Percentiles rank a stretch among this genome's conserved stretches.
These are phyloP conservation scores for Globisporangium splendens DNA, from an alignment of 352 stramenopile genomes.

Conservation along the genomic window DNA sequence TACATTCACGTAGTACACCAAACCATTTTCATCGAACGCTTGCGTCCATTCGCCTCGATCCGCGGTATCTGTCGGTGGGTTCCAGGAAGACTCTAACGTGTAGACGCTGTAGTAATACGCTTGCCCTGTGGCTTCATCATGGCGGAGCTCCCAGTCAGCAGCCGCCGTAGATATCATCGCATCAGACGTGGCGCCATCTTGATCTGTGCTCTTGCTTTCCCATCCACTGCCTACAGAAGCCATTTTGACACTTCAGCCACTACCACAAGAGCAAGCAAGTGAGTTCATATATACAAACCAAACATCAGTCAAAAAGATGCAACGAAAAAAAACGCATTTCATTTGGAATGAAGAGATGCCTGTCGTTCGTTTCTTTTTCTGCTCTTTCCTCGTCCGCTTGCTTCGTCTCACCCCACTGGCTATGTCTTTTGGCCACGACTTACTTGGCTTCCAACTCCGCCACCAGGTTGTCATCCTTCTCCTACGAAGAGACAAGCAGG, in stretches of 20 bases:
- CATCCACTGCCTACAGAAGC: neutral
- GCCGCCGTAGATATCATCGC: too few species aligned
- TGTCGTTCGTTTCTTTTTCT: too few species aligned
- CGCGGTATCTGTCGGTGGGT: conserved; percentile 12
- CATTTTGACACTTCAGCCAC: too few species aligned
- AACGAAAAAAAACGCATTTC: too few species aligned
- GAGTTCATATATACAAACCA: too few species aligned
- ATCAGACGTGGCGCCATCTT: conserved; percentile 1
- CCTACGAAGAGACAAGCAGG: conserved; percentile 18
- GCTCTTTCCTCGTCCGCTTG: too few species aligned
- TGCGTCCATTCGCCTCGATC: conserved; percentile 29
- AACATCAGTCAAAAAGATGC: too few species aligned
- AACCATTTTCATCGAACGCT: conserved; percentile 33
- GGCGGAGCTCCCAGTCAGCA: conserved; percentile 33
- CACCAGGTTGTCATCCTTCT: conserved; percentile 63
- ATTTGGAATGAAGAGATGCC: too few species aligned
- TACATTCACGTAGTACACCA: conserved; percentile 52
- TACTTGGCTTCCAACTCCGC: conserved; percentile 71
- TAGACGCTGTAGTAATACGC: conserved; percentile 46
- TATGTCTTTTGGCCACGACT: neutral
- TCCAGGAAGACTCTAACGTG: conserved; percentile 59
- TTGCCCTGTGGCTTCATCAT: conserved; percentile 39
- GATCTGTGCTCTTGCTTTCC: neutral
- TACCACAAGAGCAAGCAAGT: too few species aligned
- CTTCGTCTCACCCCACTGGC: neutral